Conservation (phyloP, 495 filamentous ascomycete genomes). For the Trichoderma orchidacearum region DNA sequence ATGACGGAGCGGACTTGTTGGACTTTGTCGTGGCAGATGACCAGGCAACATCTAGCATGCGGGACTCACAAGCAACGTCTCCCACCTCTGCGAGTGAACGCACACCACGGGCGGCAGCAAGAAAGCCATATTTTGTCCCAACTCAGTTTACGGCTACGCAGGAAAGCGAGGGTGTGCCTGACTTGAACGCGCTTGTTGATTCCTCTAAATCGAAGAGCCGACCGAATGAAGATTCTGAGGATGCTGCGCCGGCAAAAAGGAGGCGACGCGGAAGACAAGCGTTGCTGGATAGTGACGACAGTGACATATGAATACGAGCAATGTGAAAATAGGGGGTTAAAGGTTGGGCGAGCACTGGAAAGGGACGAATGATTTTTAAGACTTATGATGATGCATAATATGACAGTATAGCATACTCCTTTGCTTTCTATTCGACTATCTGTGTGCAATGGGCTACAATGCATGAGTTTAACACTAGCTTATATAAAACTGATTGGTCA, state of each 20-base stretch:
- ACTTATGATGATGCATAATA: no score
- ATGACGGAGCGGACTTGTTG: conserved; percentile 28
- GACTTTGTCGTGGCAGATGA: conserved; percentile 32
- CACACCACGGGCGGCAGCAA: neutral
- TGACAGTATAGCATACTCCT: no score
- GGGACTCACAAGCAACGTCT: conserved; percentile 13
- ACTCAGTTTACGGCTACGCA: neutral
- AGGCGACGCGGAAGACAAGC: neutral
- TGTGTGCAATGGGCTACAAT: no score
- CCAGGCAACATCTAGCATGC: conserved; percentile 23
- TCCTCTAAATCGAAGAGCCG: neutral
- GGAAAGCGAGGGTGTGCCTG: neutral
- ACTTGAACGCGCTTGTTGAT: neutral
- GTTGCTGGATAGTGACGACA: neutral
- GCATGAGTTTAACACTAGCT: no score
- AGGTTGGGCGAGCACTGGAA: neutral
- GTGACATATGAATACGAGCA: neutral
- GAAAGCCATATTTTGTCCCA: neutral
- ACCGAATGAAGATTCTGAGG: neutral
- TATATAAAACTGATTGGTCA: no score
- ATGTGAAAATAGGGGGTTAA: neutral
- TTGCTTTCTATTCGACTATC: no score
- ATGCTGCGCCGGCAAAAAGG: neutral
- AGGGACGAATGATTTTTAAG: neutral
- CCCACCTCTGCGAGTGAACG: conserved; percentile 10